Base-by-base conservation (phyloP, 78 protist species). In the slime mould (Dictyostelium discoideum) region DNA sequence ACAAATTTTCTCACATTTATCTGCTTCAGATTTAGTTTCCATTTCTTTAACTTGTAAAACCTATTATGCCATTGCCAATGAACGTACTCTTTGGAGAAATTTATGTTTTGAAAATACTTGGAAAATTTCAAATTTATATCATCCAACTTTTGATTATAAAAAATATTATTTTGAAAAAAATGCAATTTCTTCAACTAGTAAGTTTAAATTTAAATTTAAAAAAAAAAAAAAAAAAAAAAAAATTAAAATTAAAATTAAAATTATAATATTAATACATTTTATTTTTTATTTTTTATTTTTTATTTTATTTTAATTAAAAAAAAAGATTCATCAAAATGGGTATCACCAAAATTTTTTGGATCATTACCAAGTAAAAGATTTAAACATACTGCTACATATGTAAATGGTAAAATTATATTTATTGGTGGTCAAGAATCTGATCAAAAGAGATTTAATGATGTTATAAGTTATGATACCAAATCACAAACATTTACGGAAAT, bases 401-500 rank as follows among this genome's bases (percentile, higher is more conserved):
- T 87, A n/a, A 85, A 77, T 32, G 63, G 63, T 2, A 93, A 93
- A 78, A 79, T 93, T 26, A 40, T 93, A 18, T 93, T 87, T 79
- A 93, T 93, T 46, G 96, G 96, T 84, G 96, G 96, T 13, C 96
- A 93, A 76, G 85, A 87, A 16, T 57, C 92, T 1, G 93, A 93
- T 54, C 87, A 85, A 65, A 84, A 84, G 78, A 42, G 96, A 44
- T 93, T 93, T 79, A 93, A 85, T 76, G 96, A 93, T n/a, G 77
- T 93, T 8, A 83, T 77, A 6, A 85, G 85, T 24, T 93, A 93
- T 39, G 96, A 93, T 29, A 77, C 85, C 46, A 81, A 86, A 20
- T 54, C 86, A 13, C 84, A 87, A n/a, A 73, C 77, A 1, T 93
- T 93, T 77, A 44, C 96, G 6, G 84, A 86, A 42, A 92, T 92